Conservation (phyloP, 2,329 filamentous ascomycete species). For the Beauveria rudraprayagi region DNA sequence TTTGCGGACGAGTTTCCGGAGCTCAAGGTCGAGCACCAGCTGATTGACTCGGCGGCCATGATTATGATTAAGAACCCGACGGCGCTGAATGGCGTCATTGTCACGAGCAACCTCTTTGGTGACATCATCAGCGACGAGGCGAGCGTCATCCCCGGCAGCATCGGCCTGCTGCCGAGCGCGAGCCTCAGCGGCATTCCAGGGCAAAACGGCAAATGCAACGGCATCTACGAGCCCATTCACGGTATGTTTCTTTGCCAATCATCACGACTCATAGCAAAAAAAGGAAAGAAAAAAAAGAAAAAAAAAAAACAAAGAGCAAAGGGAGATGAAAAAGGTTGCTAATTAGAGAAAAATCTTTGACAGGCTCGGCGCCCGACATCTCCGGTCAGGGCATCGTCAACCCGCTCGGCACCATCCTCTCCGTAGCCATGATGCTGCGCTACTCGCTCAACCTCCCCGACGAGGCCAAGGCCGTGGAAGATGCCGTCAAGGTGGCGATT, state of each 20-base stretch:
- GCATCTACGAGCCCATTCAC: slow-evolving; percentile 97
- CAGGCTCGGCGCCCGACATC: slow-evolving; percentile 86
- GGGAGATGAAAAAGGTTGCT: no score
- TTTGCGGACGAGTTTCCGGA: slow-evolving; percentile 86
- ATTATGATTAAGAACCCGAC: slow-evolving; percentile 92
- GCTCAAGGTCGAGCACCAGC: slow-evolving; percentile 74
- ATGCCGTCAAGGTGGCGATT: slow-evolving; percentile 70
- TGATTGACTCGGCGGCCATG: slow-evolving; percentile 97
- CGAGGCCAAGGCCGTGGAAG: slow-evolving; percentile 72
- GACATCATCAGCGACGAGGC: slow-evolving; percentile 96
- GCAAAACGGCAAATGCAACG: slow-evolving; percentile 76
- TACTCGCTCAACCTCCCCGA: slow-evolving; percentile 78
- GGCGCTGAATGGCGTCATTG: slow-evolving; percentile 78
- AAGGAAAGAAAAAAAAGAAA: no score
- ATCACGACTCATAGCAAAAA: no score
- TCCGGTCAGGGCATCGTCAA: slow-evolving; percentile 78
- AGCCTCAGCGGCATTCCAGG: slow-evolving; percentile 81
- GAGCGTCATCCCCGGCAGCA: slow-evolving; percentile 54
- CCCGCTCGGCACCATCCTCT: slow-evolving; percentile 85
- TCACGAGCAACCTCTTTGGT: slow-evolving; percentile 91
- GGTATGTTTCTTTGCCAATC: slow-evolving; percentile 31
- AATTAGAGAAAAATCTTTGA: no score
- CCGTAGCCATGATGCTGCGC: slow-evolving; percentile 89
- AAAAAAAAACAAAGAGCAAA: no score
- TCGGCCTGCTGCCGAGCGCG: slow-evolving; percentile 82